Evolutionary conservation across 106 monocot species (phyloP).

Genomic region (Dioscorea alata): DNA sequence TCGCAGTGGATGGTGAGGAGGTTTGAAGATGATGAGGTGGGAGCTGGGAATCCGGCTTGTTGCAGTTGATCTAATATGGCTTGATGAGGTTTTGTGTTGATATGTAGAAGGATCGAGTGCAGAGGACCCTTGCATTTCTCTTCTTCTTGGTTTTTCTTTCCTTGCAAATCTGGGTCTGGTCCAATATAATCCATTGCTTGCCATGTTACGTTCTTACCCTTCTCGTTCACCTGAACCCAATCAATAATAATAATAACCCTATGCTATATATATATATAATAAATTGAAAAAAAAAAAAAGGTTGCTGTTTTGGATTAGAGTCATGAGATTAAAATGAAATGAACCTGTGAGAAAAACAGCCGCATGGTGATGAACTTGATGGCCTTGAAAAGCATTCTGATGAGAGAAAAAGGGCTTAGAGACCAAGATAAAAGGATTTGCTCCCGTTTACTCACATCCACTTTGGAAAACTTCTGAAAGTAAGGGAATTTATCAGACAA

Average conservation of each 20-base stretch:
- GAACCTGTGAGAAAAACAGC: conserved; percentile 54
- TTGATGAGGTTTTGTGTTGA: background rate
- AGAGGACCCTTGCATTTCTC: conserved; percentile 11
- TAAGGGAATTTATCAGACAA: conserved; percentile 51
- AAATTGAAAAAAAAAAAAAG: no score
- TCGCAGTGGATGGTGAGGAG: conserved; percentile 39
- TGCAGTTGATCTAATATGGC: background rate
- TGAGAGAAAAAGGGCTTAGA: conserved; percentile 20
- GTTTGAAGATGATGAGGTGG: conserved; percentile 7
- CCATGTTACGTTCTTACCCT: conserved; percentile 36
- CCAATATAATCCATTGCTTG: conserved; percentile 42
- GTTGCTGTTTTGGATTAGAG: no score
- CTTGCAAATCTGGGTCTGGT: conserved; percentile 25
- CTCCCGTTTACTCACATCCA: conserved; percentile 27
- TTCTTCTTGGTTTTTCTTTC: background rate
- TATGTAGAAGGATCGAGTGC: conserved; percentile 7
- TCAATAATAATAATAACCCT: no score
- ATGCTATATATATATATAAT: no score
- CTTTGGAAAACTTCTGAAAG: conserved; percentile 39
- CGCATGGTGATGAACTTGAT: conserved; percentile 26
- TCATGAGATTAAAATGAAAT: no score
- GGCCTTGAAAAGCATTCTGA: conserved; percentile 20
- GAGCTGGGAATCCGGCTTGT: conserved; percentile 4
- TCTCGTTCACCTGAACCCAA: conserved; percentile 26
- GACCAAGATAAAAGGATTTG: conserved; percentile 42